Conservation (phyloP, 2,329 filamentous ascomycete species). For the Nannizzia gypsea region DNA sequence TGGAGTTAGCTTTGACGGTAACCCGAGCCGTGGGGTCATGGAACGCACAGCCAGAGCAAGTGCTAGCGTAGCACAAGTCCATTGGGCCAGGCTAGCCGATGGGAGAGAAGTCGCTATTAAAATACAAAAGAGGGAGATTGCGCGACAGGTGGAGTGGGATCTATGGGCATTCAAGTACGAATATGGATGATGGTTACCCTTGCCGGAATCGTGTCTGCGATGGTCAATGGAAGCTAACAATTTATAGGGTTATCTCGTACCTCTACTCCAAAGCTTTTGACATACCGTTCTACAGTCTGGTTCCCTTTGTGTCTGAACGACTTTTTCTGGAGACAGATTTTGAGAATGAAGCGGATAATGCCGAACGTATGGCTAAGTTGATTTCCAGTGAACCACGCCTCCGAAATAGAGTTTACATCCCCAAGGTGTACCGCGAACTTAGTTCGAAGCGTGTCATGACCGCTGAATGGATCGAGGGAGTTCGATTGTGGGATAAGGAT, state of each 20-base stretch:
- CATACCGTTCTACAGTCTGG: constrained; percentile 78
- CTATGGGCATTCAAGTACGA: constrained; percentile 81
- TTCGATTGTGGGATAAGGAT: constrained; percentile 84
- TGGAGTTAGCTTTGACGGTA: constrained; percentile 67
- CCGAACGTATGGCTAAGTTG: constrained; percentile 67
- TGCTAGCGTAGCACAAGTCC: constrained; percentile 91
- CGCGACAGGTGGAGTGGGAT: constrained; percentile 84
- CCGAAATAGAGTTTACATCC: constrained; percentile 73
- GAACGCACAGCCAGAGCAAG: constrained; percentile 59
- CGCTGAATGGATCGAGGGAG: constrained; percentile 94
- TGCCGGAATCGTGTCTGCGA: background rate
- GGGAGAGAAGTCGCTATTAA: constrained; percentile 90
- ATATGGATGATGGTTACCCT: background rate
- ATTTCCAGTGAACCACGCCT: constrained; percentile 65
- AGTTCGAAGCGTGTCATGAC: constrained; percentile 77
- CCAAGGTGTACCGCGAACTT: constrained; percentile 69
- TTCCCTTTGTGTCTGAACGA: constrained; percentile 89
- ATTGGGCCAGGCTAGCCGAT: constrained; percentile 78
- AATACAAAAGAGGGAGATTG: constrained; percentile 91
- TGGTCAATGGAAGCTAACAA: background rate
- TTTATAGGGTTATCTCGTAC: constrained; percentile 57
- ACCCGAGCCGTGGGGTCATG: constrained; percentile 53
- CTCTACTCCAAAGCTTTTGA: constrained; percentile 83
- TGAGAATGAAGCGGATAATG: constrained; percentile 78
- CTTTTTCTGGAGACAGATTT: constrained; percentile 91